Evolutionary conservation across 768 basidiomycete genomes (phyloP).

Genomic region (Fistulinella prunicolor): DNA sequence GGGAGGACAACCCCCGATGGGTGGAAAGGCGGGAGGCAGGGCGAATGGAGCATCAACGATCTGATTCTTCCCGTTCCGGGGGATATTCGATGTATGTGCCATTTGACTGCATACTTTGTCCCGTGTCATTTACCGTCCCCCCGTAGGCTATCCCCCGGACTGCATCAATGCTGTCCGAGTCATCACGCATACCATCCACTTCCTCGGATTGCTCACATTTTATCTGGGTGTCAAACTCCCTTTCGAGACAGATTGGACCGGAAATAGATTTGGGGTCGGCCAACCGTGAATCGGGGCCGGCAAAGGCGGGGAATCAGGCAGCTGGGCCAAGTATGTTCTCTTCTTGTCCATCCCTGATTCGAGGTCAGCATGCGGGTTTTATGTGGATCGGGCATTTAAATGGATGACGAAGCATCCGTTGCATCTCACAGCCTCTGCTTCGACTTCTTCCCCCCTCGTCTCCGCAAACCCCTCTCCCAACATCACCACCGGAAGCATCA

Average conservation of each 20-base stretch:
- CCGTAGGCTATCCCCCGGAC: slow-evolving; percentile 72
- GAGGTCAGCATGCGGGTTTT: neutral
- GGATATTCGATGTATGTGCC: slow-evolving; percentile 66
- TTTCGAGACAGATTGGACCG: slow-evolving; percentile 73
- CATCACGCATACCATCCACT: slow-evolving; percentile 79
- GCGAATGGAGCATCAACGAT: slow-evolving; percentile 84
- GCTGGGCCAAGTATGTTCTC: slow-evolving; percentile 61
- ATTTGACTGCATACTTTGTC: too few relatives aligned
- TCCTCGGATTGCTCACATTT: slow-evolving; percentile 72
- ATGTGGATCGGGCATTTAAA: slow-evolving; percentile 32
- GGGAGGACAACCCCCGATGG: slow-evolving; percentile 71
- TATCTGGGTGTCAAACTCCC: slow-evolving; percentile 84
- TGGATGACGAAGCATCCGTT: slow-evolving; percentile 69
- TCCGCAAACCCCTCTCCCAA: slow-evolving; percentile 21
- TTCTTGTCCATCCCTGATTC: neutral
- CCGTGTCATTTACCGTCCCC: too few relatives aligned
- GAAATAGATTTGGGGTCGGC: slow-evolving; percentile 68
- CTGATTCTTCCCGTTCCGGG: slow-evolving; percentile 80
- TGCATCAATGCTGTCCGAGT: slow-evolving; percentile 90
- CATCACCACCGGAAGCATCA: slow-evolving; percentile 3
- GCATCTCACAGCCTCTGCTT: slow-evolving; percentile 48
- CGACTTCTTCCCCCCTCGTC: slow-evolving; percentile 35
- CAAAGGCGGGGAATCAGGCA: slow-evolving; percentile 62
- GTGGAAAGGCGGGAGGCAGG: slow-evolving; percentile 70
- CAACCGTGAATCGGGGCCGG: slow-evolving; percentile 74